phyloP scores from a whole-genome alignment of 306 rosid genomes.

The Dalbergia cultrata region DNA sequence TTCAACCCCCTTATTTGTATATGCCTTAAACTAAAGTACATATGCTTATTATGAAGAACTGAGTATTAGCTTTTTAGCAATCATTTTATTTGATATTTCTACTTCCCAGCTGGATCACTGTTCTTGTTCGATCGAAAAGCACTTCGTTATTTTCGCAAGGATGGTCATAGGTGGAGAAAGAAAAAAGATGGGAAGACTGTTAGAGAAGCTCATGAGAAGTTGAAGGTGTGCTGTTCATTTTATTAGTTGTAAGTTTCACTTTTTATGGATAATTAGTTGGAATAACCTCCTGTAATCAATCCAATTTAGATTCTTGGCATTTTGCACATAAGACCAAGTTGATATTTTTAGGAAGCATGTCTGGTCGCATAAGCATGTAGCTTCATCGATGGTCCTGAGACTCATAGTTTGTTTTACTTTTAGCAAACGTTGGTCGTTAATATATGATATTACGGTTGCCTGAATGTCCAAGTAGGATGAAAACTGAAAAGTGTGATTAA shows the following conservation, averaged over 20 bases:
- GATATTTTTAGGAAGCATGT: slow-evolving; percentile 14
- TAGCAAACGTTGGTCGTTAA: slow-evolving; percentile 9
- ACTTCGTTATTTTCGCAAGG: slow-evolving; percentile 80
- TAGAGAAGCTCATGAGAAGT: slow-evolving; percentile 88
- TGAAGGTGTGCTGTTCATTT: slow-evolving; percentile 90
- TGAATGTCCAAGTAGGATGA: neutral
- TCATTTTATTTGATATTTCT: slow-evolving; percentile 27
- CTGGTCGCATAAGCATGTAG: slow-evolving; percentile 15
- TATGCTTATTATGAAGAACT: slow-evolving; percentile 1
- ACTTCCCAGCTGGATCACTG: slow-evolving; percentile 73
- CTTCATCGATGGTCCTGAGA: slow-evolving; percentile 10
- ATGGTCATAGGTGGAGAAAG: slow-evolving; percentile 89
- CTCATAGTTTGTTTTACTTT: slow-evolving; percentile 5
- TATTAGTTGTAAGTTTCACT: slow-evolving; percentile 68
- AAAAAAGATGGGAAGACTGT: slow-evolving; percentile 84
- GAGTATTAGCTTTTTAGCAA: slow-evolving; percentile 12
- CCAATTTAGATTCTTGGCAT: slow-evolving; percentile 14
- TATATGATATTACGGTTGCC: neutral
- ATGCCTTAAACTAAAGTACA: neutral
- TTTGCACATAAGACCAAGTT: slow-evolving; percentile 31
- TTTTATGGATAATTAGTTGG: slow-evolving; percentile 44
- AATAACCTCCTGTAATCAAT: slow-evolving; percentile 20
- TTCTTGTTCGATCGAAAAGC: slow-evolving; percentile 79
- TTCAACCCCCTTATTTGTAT: slow-evolving; percentile 15
- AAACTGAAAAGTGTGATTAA: slow-evolving; percentile 1